Evolutionary conservation across 805 yeast species (phyloP).

Genomic region (Komagataella phaffii): DNA sequence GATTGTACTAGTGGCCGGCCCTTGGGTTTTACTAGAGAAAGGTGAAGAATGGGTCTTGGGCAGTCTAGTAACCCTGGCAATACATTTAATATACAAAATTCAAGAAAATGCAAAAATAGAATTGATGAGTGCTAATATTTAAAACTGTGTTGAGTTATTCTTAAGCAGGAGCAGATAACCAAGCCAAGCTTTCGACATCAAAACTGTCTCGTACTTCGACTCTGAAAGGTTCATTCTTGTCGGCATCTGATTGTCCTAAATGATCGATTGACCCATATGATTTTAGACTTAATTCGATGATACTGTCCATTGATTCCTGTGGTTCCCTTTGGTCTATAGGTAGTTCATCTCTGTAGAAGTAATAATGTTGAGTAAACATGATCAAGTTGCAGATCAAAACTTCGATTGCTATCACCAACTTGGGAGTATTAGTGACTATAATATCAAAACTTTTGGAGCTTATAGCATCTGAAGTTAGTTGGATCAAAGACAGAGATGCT

Average conservation of each 20-base stretch:
- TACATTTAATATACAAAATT: neutral
- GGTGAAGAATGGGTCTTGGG: neutral
- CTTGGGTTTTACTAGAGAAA: neutral
- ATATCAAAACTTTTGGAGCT: slow-evolving; percentile 10
- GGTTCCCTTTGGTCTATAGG: neutral
- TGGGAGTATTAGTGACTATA: slow-evolving; percentile 18
- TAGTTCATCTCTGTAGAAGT: slow-evolving; percentile 4
- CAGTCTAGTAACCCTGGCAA: neutral
- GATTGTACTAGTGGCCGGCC: neutral
- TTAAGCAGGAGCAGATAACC: neutral
- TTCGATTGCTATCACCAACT: slow-evolving; percentile 16
- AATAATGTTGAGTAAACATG: slow-evolving; percentile 19
- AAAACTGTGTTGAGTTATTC: too few relatives aligned
- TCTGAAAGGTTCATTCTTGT: neutral
- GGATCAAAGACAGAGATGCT: slow-evolving; percentile 15
- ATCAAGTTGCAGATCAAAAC: slow-evolving; percentile 16
- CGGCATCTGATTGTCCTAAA: neutral
- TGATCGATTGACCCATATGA: neutral
- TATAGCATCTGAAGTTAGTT: slow-evolving; percentile 16
- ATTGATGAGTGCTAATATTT: neutral
- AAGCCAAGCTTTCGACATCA: neutral
- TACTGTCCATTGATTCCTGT: neutral
- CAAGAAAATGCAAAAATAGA: neutral
- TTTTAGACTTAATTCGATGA: neutral
- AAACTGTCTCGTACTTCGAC: neutral